Evolutionary conservation across 257 asterid genomes (phyloP), one percentile per base, ranked within the genome.

Genomic region (Salvia miltiorrhiza): DNA sequence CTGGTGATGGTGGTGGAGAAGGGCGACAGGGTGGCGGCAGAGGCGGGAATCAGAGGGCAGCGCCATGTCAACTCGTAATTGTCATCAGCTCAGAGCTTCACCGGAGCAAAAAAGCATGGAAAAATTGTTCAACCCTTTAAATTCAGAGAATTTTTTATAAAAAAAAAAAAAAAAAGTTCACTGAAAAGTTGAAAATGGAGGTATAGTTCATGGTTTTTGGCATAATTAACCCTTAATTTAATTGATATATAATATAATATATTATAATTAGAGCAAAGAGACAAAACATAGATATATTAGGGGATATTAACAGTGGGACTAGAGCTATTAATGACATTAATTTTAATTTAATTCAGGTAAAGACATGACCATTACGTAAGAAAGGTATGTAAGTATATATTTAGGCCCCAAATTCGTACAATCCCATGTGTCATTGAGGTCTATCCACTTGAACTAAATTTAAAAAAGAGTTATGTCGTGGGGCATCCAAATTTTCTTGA

Each of bases 331-430:
- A 21, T 50, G 43, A 40, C 59, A 71, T 71, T 60, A 50, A 57
- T 33, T 35, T 24, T 16, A 52, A 44, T 33, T 43, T 26, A 37
- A 67, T 63, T 65, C 69, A 62, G 61, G 61, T 40, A 28, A 47
- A 47, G 69, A 68, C 78, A 53, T 72, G 58, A 61, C 24, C 37
- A 26, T 9, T 50, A 67, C 66, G 71, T 62, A 71, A 39, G 40
- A 56, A 57, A 24, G 66, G 54, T 37, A 66, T 72, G 60, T 39
- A 58, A 65, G 56, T 69, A 41, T 50, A 48, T 56, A 71, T 24
- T 71, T 50, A 28, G 41, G 37, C 65, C 62, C 74, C 65, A 66
- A 50, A 71, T 48, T 65, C 65, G 62, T 71, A 71, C 24, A 70
- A 64, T 63, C 58, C 72, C 76, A 76, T 53, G 33, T 69, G 67